Evolutionary conservation across 2,329 filamentous ascomycete species (phyloP).

Genomic region (Fusarium albidum): DNA sequence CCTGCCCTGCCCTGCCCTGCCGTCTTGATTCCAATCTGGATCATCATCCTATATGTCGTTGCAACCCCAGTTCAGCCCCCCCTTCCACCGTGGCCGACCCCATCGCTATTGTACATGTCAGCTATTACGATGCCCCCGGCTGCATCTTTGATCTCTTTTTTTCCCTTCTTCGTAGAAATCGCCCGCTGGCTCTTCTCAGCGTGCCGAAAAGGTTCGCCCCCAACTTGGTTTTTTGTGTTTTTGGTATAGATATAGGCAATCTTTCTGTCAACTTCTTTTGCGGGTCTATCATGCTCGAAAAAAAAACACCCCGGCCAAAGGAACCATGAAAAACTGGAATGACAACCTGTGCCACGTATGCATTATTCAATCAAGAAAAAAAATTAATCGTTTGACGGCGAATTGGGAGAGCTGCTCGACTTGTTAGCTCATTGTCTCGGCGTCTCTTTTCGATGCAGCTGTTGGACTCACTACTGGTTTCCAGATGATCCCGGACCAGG

Average conservation of each 20-base stretch:
- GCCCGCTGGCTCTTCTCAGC: slow-evolving; percentile 12
- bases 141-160: slow-evolving; percentile 10
- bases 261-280: slow-evolving; percentile 33
- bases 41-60: slow-evolving; percentile 39
- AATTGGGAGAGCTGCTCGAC: slow-evolving; percentile 52
- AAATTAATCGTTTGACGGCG: slow-evolving; percentile 52
- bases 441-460: background rate
- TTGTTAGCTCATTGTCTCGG: slow-evolving; percentile 37
- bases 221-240: slow-evolving; percentile 30
- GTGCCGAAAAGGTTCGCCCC: slow-evolving; percentile 5
- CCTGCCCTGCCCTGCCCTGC: slow-evolving; percentile 13
- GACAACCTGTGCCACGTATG: slow-evolving; percentile 46
- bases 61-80: slow-evolving; percentile 12
- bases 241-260: slow-evolving; percentile 10
- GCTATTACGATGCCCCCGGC: slow-evolving; percentile 40
- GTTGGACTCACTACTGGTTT: slow-evolving; percentile 50
- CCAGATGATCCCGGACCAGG: slow-evolving; percentile 54
- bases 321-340: slow-evolving; percentile 38
- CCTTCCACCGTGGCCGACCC: slow-evolving; percentile 17
- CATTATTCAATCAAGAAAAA: slow-evolving; percentile 43
- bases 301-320: slow-evolving; percentile 17
- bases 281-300: slow-evolving; percentile 42
- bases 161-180: slow-evolving; percentile 7
- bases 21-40: slow-evolving; percentile 40
- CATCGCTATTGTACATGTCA: slow-evolving; percentile 39